Conservation (phyloP, 2,329 filamentous ascomycete genomes). For the Sporothrix phasma region DNA sequence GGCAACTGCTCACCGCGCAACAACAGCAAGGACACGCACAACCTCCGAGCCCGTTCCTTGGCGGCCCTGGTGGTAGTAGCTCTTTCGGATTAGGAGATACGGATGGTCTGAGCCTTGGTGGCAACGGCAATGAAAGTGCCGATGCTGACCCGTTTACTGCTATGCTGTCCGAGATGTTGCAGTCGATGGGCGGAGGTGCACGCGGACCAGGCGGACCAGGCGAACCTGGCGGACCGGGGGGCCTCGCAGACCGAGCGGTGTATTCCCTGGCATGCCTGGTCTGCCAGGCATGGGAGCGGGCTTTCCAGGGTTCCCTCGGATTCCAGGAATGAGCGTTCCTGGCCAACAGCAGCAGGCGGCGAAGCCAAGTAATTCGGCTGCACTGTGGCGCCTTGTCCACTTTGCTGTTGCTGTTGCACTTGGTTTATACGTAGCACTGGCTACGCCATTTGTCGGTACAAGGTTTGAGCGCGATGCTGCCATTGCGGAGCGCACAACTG, state of each 20-base stretch:
- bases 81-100: slow-evolving; percentile 7
- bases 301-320: slow-evolving; percentile 9
- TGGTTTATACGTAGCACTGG: slow-evolving; percentile 59
- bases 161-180: slow-evolving; percentile 67
- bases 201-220: slow-evolving; percentile 21
- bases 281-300: slow-evolving; percentile 22
- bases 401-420: slow-evolving; percentile 60
- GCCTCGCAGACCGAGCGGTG: slow-evolving; percentile 1
- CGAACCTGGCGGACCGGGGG: no score
- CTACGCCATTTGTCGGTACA: slow-evolving; percentile 59
- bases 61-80: slow-evolving; percentile 2
- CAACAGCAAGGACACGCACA: slow-evolving; percentile 20
- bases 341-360: slow-evolving; percentile 26
- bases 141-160: slow-evolving; percentile 59
- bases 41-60: slow-evolving; percentile 12
- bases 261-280: slow-evolving; percentile 33
- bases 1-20: slow-evolving; percentile 48
- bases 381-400: slow-evolving; percentile 64
- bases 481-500: slow-evolving; percentile 28
- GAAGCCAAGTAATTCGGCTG: slow-evolving; percentile 26
- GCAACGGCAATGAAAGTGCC: slow-evolving; percentile 21
- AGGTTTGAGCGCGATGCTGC: slow-evolving; percentile 46
- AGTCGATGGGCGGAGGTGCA: slow-evolving; percentile 34
- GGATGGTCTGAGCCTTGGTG: slow-evolving; percentile 19
- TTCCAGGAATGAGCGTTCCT: slow-evolving; percentile 19